Base-by-base conservation (phyloP, 2,329 filamentous ascomycete species). In the Incumbomyces lentus region DNA sequence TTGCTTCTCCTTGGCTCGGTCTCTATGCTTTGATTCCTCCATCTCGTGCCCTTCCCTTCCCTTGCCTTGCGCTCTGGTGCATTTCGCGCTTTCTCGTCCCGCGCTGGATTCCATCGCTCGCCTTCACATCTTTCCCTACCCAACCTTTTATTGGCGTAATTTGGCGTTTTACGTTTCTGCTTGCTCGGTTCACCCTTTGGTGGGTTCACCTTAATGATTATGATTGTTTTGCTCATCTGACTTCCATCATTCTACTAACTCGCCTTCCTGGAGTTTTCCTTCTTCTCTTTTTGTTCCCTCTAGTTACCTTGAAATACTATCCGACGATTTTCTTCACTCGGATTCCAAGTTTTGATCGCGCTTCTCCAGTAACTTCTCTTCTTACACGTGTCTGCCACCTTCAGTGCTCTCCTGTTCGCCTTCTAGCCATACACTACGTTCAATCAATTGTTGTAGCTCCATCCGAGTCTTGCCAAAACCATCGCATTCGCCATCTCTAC, bases 401-500 rank as follows among this genome's bases (percentile, higher is more conserved):
- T 26, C 22, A 26, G 22, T 26, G 5, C 5, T 26, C 8, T 8
- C 22, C 8, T 26, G 22, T 8, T 26, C 22, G 22, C 22, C 22
- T 8, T 8, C 22, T 8, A 26, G 22, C 22, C 22, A 26, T 26
- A 26, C 22, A 8, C 8, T 26, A 8, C 4, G 8, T 26, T 26
- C 22, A 26, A 8, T 26, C 22, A 8, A 26, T 26, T 26, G 22
- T 8, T 5, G 22, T 26, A 26, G 22, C 22, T 26, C 22, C 22
- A 26, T 26, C 22, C 4, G 8, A 26, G 5, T 26, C 22, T 26
- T 26, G 22, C 22, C n/a, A 8, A 26, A 39, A 35, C 14, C 45
- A 38, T 30, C 44, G 13, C 39, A 18, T 47, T 34, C 18, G 40
- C 52, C 47, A 30, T 38, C 44, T 44, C 47, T 26, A 40, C 46